phyloP scores from a whole-genome alignment of 1,284 basidiomycete genomes.

The Cystobasidiaceae sp. region DNA sequence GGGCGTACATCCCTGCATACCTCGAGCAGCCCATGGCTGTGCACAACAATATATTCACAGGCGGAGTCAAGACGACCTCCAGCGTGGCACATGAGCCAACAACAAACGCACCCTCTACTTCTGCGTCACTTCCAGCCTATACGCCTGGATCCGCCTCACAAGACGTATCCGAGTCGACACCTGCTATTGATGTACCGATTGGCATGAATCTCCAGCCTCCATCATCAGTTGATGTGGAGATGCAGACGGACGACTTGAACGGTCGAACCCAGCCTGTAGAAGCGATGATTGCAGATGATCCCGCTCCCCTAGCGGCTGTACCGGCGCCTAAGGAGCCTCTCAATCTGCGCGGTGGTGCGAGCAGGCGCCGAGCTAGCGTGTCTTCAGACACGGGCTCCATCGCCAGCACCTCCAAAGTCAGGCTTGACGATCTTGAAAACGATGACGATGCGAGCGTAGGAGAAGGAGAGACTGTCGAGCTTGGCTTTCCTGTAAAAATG shows the following conservation, averaged over 20 bases:
- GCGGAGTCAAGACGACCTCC: too few relatives aligned
- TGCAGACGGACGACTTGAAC: conserved; percentile 12
- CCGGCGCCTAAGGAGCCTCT: neutral
- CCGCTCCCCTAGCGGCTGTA: neutral
- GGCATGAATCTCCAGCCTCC: too few relatives aligned
- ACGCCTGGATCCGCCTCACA: too few relatives aligned
- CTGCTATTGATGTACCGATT: too few relatives aligned
- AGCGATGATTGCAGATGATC: neutral
- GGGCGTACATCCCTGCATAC: neutral
- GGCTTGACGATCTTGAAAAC: conserved; percentile 17
- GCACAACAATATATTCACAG: neutral
- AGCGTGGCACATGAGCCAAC: too few relatives aligned
- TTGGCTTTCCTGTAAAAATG: conserved; percentile 26
- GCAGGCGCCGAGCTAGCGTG: conserved; percentile 7
- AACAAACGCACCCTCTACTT: too few relatives aligned
- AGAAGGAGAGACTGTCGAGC: conserved; percentile 13
- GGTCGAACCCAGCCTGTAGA: too few relatives aligned
- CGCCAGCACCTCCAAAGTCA: conserved; percentile 14
- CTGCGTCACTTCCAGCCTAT: too few relatives aligned
- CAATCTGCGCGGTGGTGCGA: conserved; percentile 10
- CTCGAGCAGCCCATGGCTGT: neutral
- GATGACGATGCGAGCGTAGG: conserved; percentile 1
- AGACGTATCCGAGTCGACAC: too few relatives aligned
- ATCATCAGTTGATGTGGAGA: too few relatives aligned
- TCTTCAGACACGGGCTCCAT: conserved; percentile 27